These are phyloP conservation scores for Fusarium sp. DNA, from an alignment of 2,329 filamentous ascomycete genomes.

Conservation along the genomic window DNA sequence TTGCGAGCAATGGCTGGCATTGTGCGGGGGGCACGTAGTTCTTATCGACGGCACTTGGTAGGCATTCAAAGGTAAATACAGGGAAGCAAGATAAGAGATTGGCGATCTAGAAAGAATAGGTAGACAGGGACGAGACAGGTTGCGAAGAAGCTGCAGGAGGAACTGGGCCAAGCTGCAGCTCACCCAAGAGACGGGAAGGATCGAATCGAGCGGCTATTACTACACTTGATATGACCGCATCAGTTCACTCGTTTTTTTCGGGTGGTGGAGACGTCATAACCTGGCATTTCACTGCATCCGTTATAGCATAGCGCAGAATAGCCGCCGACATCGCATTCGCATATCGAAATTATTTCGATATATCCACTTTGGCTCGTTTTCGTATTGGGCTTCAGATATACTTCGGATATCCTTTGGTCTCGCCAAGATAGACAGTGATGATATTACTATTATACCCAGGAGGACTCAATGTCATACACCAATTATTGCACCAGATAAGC, in stretches of 20 bases:
- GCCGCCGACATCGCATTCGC: slow-evolving; percentile 40
- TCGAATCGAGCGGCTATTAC: slow-evolving; percentile 29
- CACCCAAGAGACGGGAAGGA: not conserved
- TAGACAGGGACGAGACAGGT: not conserved
- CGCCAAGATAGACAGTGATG: slow-evolving; percentile 32
- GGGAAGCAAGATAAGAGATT: not conserved
- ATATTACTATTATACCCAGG: slow-evolving; percentile 36
- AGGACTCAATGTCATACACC: slow-evolving; percentile 27
- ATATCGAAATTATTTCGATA: slow-evolving; percentile 13
- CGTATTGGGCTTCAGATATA: slow-evolving; percentile 24
- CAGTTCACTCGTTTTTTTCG: slow-evolving; percentile 21
- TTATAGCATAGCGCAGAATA: slow-evolving; percentile 5
- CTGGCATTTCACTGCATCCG: slow-evolving; percentile 30
- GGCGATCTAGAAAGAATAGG: not conserved
- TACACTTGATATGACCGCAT: slow-evolving; percentile 36
- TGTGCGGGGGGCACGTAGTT: slow-evolving; percentile 34
- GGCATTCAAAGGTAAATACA: slow-evolving; percentile 19
- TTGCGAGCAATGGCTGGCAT: slow-evolving; percentile 87
- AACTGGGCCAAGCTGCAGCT: slow-evolving; percentile 13
- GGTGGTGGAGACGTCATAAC: slow-evolving; percentile 40
- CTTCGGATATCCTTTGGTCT: slow-evolving; percentile 4
- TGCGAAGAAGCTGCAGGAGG: slow-evolving; percentile 1
- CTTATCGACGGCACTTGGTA: slow-evolving; percentile 5
- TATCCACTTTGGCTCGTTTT: slow-evolving; percentile 38
- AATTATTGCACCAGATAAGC: slow-evolving; percentile 24